phyloP scores from a whole-genome alignment of 139 green algal species.

The Microglena sp. region DNA sequence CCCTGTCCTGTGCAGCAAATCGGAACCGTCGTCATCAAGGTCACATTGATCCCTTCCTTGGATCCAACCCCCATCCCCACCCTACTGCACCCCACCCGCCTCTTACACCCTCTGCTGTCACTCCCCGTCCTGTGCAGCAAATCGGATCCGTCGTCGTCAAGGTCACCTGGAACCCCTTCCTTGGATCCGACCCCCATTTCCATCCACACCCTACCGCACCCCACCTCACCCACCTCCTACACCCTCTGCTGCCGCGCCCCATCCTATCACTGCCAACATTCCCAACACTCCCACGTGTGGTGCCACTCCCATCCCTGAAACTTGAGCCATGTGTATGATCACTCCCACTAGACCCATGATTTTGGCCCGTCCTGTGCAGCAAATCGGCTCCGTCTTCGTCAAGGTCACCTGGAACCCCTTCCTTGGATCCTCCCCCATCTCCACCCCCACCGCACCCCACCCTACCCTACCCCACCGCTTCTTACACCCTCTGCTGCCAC shows the following conservation, averaged over 20 bases:
- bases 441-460: too few species aligned
- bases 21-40: constrained; percentile 11
- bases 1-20: neutral
- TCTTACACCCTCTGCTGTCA: neutral
- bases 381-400: constrained; percentile 5
- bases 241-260: neutral
- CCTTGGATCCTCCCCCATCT: too few species aligned
- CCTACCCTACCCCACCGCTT: too few species aligned
- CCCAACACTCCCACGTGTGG: too few species aligned
- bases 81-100: too few species aligned
- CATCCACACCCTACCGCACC: too few species aligned
- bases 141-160: constrained; percentile 9
- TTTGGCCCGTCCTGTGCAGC: neutral
- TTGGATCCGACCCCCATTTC: constrained; percentile 31
- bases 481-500: neutral
- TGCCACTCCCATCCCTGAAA: too few species aligned
- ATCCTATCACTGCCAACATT: too few species aligned
- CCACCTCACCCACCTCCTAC: neutral
- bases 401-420: too few species aligned
- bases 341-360: too few species aligned
- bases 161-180: constrained; percentile 38
- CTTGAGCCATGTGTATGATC: too few species aligned
- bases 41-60: constrained; percentile 41
- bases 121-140: neutral
- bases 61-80: too few species aligned